Evolutionary conservation across 2,329 filamentous ascomycete species (phyloP).

Genomic region (Chrysoporthe deuterocubensis): DNA sequence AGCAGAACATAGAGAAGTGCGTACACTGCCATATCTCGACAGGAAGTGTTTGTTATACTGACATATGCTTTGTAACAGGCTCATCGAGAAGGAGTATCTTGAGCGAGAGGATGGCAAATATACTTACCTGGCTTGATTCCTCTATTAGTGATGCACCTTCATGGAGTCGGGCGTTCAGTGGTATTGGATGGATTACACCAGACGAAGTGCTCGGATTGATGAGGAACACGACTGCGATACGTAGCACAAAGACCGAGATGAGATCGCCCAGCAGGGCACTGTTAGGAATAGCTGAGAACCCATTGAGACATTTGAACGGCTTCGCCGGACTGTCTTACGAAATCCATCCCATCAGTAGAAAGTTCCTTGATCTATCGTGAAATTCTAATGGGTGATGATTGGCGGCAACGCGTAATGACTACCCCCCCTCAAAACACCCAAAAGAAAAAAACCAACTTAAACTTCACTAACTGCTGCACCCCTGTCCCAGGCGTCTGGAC

Average conservation of each 20-base stretch:
- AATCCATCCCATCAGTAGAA: not conserved
- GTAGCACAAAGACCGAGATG: constrained; percentile 5
- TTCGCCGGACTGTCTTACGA: not conserved
- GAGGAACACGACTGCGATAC: constrained; percentile 3
- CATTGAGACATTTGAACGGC: not conserved
- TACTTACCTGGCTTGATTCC: constrained; percentile 66
- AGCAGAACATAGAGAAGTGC: constrained; percentile 94
- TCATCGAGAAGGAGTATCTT: constrained; percentile 94
- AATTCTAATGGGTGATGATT: not conserved
- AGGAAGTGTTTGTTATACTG: constrained; percentile 1
- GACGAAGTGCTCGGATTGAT: constrained; percentile 11
- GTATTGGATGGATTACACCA: constrained; percentile 5
- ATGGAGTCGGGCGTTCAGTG: constrained; percentile 11
- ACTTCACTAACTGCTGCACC: not conserved
- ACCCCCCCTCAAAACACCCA: not conserved
- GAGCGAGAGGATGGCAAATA: constrained; percentile 77
- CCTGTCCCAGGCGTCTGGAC: constrained; percentile 1
- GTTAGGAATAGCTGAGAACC: not conserved
- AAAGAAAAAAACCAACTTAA: too few species aligned
- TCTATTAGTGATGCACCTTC: not conserved
- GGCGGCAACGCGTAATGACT: not conserved
- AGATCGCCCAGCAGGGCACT: not conserved
- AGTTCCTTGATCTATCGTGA: not conserved
- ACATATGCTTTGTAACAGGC: constrained; percentile 47
- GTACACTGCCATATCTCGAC: constrained; percentile 38